phyloP scores from a whole-genome alignment of 768 basidiomycete species.

The Brasilioporus rufonigricans region DNA sequence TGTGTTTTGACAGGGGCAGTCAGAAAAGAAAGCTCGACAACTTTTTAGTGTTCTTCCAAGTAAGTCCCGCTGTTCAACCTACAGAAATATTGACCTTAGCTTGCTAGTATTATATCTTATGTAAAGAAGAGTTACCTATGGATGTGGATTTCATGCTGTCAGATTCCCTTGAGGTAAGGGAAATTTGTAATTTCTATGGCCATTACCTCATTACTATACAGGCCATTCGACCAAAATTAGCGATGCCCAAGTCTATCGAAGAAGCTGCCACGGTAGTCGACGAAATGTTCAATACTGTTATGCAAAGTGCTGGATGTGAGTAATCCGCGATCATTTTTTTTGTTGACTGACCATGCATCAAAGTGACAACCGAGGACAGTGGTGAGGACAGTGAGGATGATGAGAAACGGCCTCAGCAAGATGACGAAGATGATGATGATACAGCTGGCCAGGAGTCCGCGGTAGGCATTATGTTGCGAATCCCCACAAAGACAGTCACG shows the following conservation, averaged over 20 bases:
- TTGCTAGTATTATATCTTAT: slow-evolving; percentile 75
- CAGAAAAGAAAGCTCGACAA: slow-evolving; percentile 92
- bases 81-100: slow-evolving; percentile 2
- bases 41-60: slow-evolving; percentile 93
- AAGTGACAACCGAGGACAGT: slow-evolving; percentile 38
- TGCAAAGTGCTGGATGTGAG: slow-evolving; percentile 59
- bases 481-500: background rate
- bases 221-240: slow-evolving; percentile 85
- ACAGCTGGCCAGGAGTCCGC: slow-evolving; percentile 49
- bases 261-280: slow-evolving; percentile 89
- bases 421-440: slow-evolving; percentile 67
- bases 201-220: slow-evolving; percentile 28
- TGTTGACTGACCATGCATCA: slow-evolving; percentile 14
- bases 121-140: slow-evolving; percentile 90
- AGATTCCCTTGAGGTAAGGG: slow-evolving; percentile 84
- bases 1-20: slow-evolving; percentile 95
- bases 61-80: slow-evolving; percentile 29
- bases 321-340: slow-evolving; percentile 1
- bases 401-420: slow-evolving; percentile 39
- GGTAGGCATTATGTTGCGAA: slow-evolving; percentile 36
- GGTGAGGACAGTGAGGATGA: slow-evolving; percentile 55
- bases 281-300: slow-evolving; percentile 74
- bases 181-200: background rate
- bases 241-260: slow-evolving; percentile 68
- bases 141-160: slow-evolving; percentile 97